phyloP scores from a whole-genome alignment of 2,329 filamentous ascomycete species.

The Fusarium sulawesiense region DNA sequence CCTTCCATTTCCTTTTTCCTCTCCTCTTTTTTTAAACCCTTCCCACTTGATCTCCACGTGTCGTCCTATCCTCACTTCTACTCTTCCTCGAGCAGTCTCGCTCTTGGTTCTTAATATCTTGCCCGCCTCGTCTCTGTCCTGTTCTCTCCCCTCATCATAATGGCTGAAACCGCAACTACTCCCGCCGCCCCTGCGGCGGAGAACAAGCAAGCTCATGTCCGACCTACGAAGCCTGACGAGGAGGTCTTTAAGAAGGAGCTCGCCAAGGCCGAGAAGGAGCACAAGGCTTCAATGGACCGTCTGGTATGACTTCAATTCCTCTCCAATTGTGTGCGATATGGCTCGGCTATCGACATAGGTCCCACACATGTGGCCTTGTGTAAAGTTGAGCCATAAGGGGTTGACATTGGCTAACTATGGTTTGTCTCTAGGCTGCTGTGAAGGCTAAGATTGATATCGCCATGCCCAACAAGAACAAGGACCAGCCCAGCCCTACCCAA shows the following conservation, averaged over 20 bases:
- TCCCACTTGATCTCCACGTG: conserved; percentile 35
- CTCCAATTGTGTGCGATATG: background rate
- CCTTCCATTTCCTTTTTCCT: conserved; percentile 33
- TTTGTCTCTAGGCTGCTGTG: conserved; percentile 76
- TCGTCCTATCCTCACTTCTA: conserved; percentile 27
- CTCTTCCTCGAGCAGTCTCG: conserved; percentile 30
- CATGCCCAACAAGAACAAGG: conserved; percentile 77
- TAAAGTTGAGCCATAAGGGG: conserved; percentile 9
- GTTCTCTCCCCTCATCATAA: conserved; percentile 50
- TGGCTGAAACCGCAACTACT: conserved; percentile 60
- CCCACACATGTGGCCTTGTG: conserved; percentile 37
- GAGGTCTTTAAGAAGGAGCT: conserved; percentile 83
- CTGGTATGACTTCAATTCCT: conserved; percentile 51
- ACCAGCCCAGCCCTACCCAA: conserved; percentile 81
- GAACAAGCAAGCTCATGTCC: conserved; percentile 58
- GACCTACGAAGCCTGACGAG: conserved; percentile 89
- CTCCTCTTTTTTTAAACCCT: conserved; percentile 24
- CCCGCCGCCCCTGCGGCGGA: conserved; percentile 57
- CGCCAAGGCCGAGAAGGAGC: conserved; percentile 86
- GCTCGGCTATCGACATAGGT: conserved; percentile 26
- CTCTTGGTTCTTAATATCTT: conserved; percentile 37
- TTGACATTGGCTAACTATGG: conserved; percentile 27
- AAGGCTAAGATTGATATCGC: conserved; percentile 90
- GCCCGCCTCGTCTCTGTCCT: conserved; percentile 20
- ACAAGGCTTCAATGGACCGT: conserved; percentile 77